Evolutionary conservation across 2,329 filamentous ascomycete species (phyloP), one percentile per base, ranked within the genome.

Genomic region (Diplocarpon mali): DNA sequence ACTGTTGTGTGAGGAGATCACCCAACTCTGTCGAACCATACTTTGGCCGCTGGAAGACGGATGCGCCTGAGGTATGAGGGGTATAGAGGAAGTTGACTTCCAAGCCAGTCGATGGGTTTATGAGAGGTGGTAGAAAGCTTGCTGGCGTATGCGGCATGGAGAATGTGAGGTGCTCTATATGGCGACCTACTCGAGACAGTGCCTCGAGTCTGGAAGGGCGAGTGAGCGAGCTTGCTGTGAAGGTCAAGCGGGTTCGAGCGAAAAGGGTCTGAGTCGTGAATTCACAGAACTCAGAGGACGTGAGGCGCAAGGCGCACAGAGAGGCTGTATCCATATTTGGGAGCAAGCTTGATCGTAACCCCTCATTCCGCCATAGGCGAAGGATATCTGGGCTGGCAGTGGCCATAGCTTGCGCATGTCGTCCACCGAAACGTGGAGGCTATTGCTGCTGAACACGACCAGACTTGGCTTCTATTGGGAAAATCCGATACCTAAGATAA

Each of bases 31-130:
- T 72, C 61, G 80, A 85, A 54, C 83, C 85, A 62, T 93, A 93
- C 65, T 86, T 90, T 41, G 83, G 83, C 43, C 79, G 59, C 51
- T 75, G 71, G 54, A 79, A 66, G 37, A 71, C 75, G 44, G 71
- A 76, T 27, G 73, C 73, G 60, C 76, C 75, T 34, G 78, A 78
- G 2, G 76, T 77, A 58, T 87, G 82, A 13, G 88, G 87, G 45
- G 78, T 83, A 67, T 94, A 94, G 39, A 88, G 68, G 64, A 93
- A 94, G 55, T 70, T 76, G 59, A 86, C 77, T 68, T 94, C 85
- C 50, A 78, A 76, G 35, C 87, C 86, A 9, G 80, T 87, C 50
- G 72, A 63, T 3, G 85, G 83, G 60, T 93, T 82, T 32, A 94
- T 72, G 37, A 95, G 73, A n/a, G 87, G 87, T 13, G 87, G 84